Evolutionary conservation across 192 early-diverging fungal genomes (phyloP).

Genomic region (Rhizoclosmatium globosum): DNA sequence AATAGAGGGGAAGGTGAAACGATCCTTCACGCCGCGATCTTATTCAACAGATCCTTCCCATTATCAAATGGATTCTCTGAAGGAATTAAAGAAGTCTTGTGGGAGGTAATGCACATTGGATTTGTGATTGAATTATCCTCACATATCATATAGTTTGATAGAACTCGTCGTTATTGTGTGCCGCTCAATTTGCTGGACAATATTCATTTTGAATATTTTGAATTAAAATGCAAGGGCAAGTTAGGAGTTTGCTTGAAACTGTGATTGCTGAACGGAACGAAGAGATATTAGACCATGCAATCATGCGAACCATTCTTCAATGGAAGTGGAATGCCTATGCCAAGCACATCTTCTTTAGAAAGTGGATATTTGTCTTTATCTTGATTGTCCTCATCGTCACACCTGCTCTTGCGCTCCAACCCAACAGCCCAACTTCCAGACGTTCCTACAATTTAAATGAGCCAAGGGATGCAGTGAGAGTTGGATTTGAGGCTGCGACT

Average conservation of each 20-base stretch:
- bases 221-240: no score
- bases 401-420: slow-evolving; percentile 25
- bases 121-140: no score
- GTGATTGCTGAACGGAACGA: no score
- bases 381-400: slow-evolving; percentile 21
- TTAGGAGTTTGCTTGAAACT: no score
- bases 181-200: slow-evolving; percentile 3
- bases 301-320: slow-evolving; percentile 31
- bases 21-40: slow-evolving; percentile 7
- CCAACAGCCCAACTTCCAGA: neutral
- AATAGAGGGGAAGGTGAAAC: slow-evolving; percentile 16
- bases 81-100: slow-evolving; percentile 16
- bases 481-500: no score
- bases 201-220: no score
- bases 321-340: slow-evolving; percentile 43
- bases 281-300: slow-evolving; percentile 28
- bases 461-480: no score
- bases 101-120: slow-evolving; percentile 33
- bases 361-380: slow-evolving; percentile 10
- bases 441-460: no score
- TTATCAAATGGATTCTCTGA: no score
- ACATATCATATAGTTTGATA: neutral
- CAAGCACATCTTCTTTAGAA: slow-evolving; percentile 23
- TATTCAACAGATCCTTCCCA: no score
- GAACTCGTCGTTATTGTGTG: neutral